Percentiles rank a stretch among this genome's conserved stretches.
Conservation (phyloP, 352 stramenopile genomes). For the Globisporangium barbulae region DNA sequence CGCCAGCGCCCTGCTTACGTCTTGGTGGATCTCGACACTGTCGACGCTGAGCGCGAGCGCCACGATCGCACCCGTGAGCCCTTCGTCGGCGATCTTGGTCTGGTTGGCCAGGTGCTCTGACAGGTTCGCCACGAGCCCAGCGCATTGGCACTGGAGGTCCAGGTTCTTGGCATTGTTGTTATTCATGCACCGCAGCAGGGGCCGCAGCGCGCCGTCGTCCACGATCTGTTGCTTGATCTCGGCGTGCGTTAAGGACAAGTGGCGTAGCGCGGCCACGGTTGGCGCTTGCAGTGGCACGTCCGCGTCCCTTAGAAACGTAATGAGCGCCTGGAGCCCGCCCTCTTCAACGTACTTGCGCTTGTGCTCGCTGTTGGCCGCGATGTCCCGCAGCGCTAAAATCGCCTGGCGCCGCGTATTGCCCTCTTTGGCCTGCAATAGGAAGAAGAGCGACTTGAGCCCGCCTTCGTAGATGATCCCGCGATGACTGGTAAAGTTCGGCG, state of each 20-base stretch:
- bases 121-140: conserved; percentile 92
- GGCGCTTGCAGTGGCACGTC: conserved; percentile 89
- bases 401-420: conserved; percentile 91
- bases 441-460: conserved; percentile 90
- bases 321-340: conserved; percentile 82
- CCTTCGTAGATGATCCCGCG: conserved; percentile 81
- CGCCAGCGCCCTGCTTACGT: conserved; percentile 88
- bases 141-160: conserved; percentile 92
- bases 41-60: conserved; percentile 64
- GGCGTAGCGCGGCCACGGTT: conserved; percentile 87
- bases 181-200: conserved; percentile 86
- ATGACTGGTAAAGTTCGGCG: conserved; percentile 90
- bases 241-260: conserved; percentile 78
- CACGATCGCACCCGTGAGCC: conserved; percentile 80
- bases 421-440: conserved; percentile 89
- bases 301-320: conserved; percentile 86
- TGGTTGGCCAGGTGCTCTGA: conserved; percentile 91
- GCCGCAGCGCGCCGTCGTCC: conserved; percentile 72
- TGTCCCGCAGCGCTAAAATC: conserved; percentile 85
- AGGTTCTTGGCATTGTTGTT: conserved; percentile 71
- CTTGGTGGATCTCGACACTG: conserved; percentile 93
- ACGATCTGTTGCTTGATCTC: conserved; percentile 89
- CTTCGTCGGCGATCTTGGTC: conserved; percentile 90
- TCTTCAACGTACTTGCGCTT: conserved; percentile 86
- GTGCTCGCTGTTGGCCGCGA: conserved; percentile 88